phyloP scores from a whole-genome alignment of 139 green algal genomes.

The Pseudopediastrum boryanum region DNA sequence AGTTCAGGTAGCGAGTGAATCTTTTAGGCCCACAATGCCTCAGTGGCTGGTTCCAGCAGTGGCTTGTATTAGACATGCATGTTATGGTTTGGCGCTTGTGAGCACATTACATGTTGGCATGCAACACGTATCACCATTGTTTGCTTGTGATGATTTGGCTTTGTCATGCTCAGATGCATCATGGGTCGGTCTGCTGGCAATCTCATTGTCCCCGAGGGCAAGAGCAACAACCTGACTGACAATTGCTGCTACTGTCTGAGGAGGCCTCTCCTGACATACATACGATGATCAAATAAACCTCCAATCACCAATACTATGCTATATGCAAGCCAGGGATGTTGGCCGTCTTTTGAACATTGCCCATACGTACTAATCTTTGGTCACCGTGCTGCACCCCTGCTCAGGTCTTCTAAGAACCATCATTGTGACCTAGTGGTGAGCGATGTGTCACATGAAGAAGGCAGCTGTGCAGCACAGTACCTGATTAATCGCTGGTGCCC shows the following conservation, averaged over 20 bases:
- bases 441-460: background rate
- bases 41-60: background rate
- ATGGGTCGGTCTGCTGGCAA: background rate
- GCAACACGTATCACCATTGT: background rate
- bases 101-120: background rate
- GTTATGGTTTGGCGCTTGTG: background rate
- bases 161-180: background rate
- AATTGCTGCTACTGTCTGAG: background rate
- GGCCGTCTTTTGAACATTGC: background rate
- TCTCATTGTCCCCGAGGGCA: background rate
- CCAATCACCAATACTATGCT: background rate
- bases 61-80: background rate
- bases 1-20: background rate
- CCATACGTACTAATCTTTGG: background rate
- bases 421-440: no score
- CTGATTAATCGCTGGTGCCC: slow-evolving; percentile 38
- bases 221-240: no score
- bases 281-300: background rate
- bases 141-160: background rate
- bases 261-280: background rate
- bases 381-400: slow-evolving; percentile 10
- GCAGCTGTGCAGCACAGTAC: background rate
- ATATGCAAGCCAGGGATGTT: background rate
- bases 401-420: background rate
- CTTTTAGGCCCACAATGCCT: background rate